Evolutionary conservation across 208 protist species (phyloP), one percentile per base, ranked within the genome.

Genomic region (Leishmania lainsoni): DNA sequence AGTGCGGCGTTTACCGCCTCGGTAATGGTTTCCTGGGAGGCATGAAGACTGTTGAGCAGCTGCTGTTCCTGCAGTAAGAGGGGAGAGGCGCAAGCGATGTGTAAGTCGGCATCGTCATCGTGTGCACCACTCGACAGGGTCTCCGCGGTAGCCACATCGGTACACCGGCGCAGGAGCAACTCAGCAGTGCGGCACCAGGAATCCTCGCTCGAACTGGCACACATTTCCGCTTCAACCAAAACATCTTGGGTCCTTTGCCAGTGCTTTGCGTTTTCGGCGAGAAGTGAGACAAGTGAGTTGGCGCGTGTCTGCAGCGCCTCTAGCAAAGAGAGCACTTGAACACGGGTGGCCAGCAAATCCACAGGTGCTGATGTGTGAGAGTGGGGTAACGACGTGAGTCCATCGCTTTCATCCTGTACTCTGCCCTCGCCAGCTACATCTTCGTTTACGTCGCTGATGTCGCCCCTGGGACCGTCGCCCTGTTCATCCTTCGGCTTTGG

Each of bases 181-280:
- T 79, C 82, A 0, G 78, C 82, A 2, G 74, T 71, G 32, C 78
- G 82, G 0, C 32, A 45, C 82, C 82, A 86, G 5, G 61, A n/a
- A 20, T 79, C 74, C 0, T 86, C 78, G 39, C 56, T 48, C 26
- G 77, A 56, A 63, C 58, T 32, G 63, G 32, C 0, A 35, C 48
- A 68, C 66, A 80, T 29, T 56, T 81, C 72, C 32, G 66, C 71
- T n/a, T 82, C 83, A 20, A 79, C 69, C 10, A 39, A 32, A 17
- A 73, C 75, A 79, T 87, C 88, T 58, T 84, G 76, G 52, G 92
- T 80, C 35, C 83, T 29, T 83, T 94, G 86, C 80, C 89, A 87
- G 49, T 95, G 85, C 20, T 83, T 69, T 1, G 83, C 79, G 75
- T 96, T 96, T 16, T 91, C 86, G 0, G 83, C 32, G 12, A 94